Percentiles rank a stretch among this genome's conserved stretches.
Evolutionary conservation across 495 filamentous ascomycete genomes (phyloP).

Genomic region (Annulohypoxylon nitens): DNA sequence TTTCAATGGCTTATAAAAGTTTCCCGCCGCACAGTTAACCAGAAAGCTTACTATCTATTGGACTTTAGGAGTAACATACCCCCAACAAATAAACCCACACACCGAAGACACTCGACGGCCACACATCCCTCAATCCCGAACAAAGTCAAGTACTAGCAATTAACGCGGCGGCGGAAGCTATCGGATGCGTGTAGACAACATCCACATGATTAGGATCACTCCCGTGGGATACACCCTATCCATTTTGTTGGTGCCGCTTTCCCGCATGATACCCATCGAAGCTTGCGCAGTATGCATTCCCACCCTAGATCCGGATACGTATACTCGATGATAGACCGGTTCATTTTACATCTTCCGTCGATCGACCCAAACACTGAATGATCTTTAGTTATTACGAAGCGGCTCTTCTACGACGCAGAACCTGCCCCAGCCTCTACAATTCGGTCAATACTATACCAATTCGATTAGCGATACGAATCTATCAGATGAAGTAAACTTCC

Average conservation of each 20-base stretch:
- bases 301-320: constrained; percentile 34
- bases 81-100: constrained; percentile 33
- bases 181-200: constrained; percentile 35
- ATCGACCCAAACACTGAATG: constrained; percentile 23
- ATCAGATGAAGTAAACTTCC: not conserved
- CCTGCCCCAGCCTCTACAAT: too few relatives aligned
- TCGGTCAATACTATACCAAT: too few relatives aligned
- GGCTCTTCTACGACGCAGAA: not conserved
- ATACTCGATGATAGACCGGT: constrained; percentile 20
- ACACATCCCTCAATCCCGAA: constrained; percentile 29
- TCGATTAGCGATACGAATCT: not conserved
- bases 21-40: constrained; percentile 26
- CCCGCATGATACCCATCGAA: constrained; percentile 38
- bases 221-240: constrained; percentile 38
- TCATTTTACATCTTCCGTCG: constrained; percentile 21
- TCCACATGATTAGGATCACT: constrained; percentile 40
- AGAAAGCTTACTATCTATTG: constrained; percentile 31
- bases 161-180: constrained; percentile 28
- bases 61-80: constrained; percentile 26
- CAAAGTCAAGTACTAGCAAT: constrained; percentile 21
- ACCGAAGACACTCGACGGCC: constrained; percentile 22
- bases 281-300: constrained; percentile 38
- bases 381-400: constrained; percentile 17
- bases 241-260: constrained; percentile 35
- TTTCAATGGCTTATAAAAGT: constrained; percentile 15